Base-by-base conservation (phyloP, 495 filamentous ascomycete species). In the Apodospora peruviana region DNA sequence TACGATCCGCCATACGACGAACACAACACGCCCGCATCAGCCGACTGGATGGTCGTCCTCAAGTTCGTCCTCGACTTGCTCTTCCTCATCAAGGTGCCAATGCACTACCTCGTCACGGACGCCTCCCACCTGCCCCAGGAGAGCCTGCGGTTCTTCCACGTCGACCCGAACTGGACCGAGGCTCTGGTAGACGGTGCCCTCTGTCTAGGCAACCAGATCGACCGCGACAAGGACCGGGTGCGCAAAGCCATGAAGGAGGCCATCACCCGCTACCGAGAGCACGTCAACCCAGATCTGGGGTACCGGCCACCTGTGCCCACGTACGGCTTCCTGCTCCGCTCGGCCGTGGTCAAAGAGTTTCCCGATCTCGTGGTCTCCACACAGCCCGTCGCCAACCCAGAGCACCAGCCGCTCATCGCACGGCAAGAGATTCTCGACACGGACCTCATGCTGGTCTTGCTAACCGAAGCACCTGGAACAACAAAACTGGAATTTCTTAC, bases 121-220 rank as follows among this genome's bases (percentile, higher is more conserved):
- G 57, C 65, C 0, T 55, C 50, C 0, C 57, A 51, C 39, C 51
- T 78, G 1, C 71, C 71, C 0, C n/a, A 35, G 8, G 75, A 77
- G 48, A 40, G 43, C 2, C 40, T 79, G 0, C 69, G 75, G 1
- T 69, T 72, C 56, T 79, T 78, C 55, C 40, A 66, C 43, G 60
- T 78, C 22, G 75, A 78, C 47, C 3, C 45, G 4, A 53, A 51
- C 40, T 79, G 76, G 76, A 38, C 68, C 7, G 69, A 75, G 34
- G 51, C 51, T 2, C 32, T 77, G 2, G 44, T 79, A 9, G 76
- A 79, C 48, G 75, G 76, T 0, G 75, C 63, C 2, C 60, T 79
- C 1, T 64, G 56, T 5, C 18, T 70, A 0, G 73, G 56, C 2
- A 78, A 76, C 50, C 66, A 76, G 50, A 22, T 18, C 17, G 44